Percentiles rank a stretch among this genome's conserved stretches.
Conservation (phyloP, 441 rosid species). For the Flueggea neowawraea region DNA sequence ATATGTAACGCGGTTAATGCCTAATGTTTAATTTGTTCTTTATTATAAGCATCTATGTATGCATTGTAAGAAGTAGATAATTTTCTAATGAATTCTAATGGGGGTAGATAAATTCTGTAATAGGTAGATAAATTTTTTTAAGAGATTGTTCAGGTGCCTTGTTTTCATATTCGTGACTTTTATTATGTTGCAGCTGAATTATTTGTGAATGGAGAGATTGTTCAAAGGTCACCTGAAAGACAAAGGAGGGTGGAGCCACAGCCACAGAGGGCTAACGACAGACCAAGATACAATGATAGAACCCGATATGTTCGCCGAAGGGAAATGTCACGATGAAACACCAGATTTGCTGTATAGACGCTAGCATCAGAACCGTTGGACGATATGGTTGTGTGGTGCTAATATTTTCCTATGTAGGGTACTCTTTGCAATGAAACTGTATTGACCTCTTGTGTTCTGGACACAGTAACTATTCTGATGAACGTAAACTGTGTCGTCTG, state of each 20-base stretch:
- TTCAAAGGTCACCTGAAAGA: slow-evolving; percentile 92
- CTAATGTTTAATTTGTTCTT: background rate
- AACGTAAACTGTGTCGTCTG: too few relatives aligned
- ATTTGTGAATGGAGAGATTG: slow-evolving; percentile 94
- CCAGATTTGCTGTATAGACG: too few relatives aligned
- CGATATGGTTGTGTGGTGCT: too few relatives aligned
- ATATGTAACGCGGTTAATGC: slow-evolving; percentile 17
- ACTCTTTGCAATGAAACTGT: too few relatives aligned
- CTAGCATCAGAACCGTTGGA: too few relatives aligned
- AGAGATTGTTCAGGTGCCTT: too few relatives aligned
- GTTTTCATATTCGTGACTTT: background rate
- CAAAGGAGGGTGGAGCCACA: slow-evolving; percentile 91
- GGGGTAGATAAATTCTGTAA: too few relatives aligned
- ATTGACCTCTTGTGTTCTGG: too few relatives aligned
- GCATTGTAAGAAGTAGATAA: background rate
- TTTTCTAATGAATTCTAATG: too few relatives aligned
- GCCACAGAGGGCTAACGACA: slow-evolving; percentile 86
- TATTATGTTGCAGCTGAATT: slow-evolving; percentile 65
- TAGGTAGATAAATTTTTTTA: too few relatives aligned
- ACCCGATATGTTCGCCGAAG: slow-evolving; percentile 84
- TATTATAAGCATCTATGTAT: background rate
- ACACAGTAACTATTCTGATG: too few relatives aligned
- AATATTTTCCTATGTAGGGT: too few relatives aligned
- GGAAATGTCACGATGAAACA: slow-evolving; percentile 48
- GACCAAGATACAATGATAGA: slow-evolving; percentile 96